These are phyloP conservation scores for Mallotus repandus DNA, from an alignment of 441 rosid genomes.

Conservation along the genomic window DNA sequence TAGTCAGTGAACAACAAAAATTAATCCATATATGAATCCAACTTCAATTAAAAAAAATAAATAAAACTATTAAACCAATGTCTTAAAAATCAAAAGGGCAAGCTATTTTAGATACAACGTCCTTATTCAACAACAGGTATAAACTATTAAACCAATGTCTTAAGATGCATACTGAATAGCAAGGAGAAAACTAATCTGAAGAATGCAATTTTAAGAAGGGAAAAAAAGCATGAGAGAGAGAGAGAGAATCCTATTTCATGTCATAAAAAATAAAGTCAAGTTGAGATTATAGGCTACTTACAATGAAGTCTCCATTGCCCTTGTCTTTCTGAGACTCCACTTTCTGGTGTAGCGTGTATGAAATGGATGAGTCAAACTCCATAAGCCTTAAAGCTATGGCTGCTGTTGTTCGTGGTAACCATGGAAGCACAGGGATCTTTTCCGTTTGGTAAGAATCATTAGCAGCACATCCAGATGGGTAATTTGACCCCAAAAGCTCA, in stretches of 20 bases:
- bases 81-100: not conserved
- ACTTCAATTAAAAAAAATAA: not conserved
- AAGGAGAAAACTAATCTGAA: not conserved
- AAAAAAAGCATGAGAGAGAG: not conserved
- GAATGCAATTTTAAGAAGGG: not conserved
- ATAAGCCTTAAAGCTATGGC: conserved; percentile 66
- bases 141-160: not conserved
- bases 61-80: not conserved
- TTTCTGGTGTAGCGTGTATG: conserved; percentile 48
- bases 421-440: conserved; percentile 50
- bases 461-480: conserved; percentile 19
- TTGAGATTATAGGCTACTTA: conserved; percentile 34
- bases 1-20: not conserved
- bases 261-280: not conserved
- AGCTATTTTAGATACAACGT: not conserved
- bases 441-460: conserved; percentile 26
- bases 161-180: conserved; percentile 1
- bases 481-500: conserved; percentile 49
- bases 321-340: conserved; percentile 44
- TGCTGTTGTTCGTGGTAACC: conserved; percentile 73
- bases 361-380: conserved; percentile 60
- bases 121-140: not conserved
- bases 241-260: not conserved
- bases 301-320: conserved; percentile 43
- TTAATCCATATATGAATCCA: not conserved